These are phyloP conservation scores for Trypanosoma mega DNA, from an alignment of 208 protist species.

Conservation along the genomic window DNA sequence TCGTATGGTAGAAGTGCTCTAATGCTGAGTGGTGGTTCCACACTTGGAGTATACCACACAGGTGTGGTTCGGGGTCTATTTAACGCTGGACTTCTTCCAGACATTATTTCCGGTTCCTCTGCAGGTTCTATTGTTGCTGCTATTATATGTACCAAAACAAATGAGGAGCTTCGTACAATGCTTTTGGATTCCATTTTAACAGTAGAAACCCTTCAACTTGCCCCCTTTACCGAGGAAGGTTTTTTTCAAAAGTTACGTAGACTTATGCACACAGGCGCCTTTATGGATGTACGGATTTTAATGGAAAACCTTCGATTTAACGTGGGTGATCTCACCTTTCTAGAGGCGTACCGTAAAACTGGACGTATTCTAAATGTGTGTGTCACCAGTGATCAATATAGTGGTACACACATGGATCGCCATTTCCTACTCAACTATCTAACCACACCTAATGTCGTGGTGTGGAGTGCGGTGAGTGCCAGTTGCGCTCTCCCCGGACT, in stretches of 20 bases:
- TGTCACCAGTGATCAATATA: constrained; percentile 51
- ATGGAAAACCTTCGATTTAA: constrained; percentile 65
- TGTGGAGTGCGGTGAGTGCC: constrained; percentile 75
- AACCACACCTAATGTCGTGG: constrained; percentile 73
- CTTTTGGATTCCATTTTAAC: constrained; percentile 40
- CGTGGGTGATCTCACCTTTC: constrained; percentile 85
- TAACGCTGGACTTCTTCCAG: constrained; percentile 57
- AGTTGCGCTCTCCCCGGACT: constrained; percentile 66
- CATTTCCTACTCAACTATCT: constrained; percentile 83
- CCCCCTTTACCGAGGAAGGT: constrained; percentile 51
- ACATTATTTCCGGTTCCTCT: constrained; percentile 70
- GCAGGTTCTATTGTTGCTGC: constrained; percentile 77
- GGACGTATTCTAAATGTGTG: constrained; percentile 84
- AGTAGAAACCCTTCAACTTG: constrained; percentile 43
- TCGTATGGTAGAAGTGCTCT: constrained; percentile 78
- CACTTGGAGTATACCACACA: constrained; percentile 82
- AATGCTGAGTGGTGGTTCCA: constrained; percentile 68
- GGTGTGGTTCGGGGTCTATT: constrained; percentile 64
- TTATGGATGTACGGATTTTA: constrained; percentile 78
- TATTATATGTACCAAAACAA: constrained; percentile 52
- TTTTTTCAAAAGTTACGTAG: constrained; percentile 47
- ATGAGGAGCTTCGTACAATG: constrained; percentile 45
- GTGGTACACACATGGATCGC: constrained; percentile 39
- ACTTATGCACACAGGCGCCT: constrained; percentile 63
- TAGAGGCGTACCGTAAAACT: constrained; percentile 73